These are phyloP conservation scores for Rhynchospora pubera DNA, from an alignment of 176 grass and related monocot species.

Conservation along the genomic window DNA sequence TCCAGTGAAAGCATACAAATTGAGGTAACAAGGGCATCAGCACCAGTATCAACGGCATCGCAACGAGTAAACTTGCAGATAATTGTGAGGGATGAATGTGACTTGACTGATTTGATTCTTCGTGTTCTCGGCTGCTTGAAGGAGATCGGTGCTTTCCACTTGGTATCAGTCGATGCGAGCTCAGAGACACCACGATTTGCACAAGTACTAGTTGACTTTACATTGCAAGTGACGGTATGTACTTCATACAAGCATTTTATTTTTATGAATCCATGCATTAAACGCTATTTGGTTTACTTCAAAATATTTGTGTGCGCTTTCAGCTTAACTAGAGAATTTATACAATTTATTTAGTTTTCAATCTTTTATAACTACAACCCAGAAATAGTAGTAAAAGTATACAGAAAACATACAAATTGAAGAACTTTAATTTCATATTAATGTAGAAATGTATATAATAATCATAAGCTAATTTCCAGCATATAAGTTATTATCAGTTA, in stretches of 20 bases:
- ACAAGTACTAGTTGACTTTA: constrained; percentile 3
- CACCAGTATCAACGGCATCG: constrained; percentile 9
- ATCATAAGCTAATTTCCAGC: not conserved
- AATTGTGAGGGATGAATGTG: constrained; percentile 17
- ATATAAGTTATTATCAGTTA: not conserved
- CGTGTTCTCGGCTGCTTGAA: constrained; percentile 45
- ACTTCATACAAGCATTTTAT: not conserved
- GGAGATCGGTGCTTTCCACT: constrained; percentile 27
- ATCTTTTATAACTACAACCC: not conserved
- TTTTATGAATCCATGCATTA: not conserved
- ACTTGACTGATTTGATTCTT: constrained; percentile 39
- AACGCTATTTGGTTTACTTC: no score
- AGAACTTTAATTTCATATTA: not conserved
- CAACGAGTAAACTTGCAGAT: constrained; percentile 33
- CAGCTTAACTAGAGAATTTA: no score
- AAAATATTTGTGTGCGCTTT: not conserved
- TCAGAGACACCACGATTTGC: not conserved
- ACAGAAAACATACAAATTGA: not conserved
- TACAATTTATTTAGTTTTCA: not conserved
- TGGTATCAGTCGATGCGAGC: constrained; percentile 43
- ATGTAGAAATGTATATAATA: not conserved
- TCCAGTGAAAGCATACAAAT: constrained; percentile 25
- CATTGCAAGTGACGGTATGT: constrained; percentile 44
- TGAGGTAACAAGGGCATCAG: constrained; percentile 36
- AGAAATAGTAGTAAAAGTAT: not conserved